A percentile compares a stretch with the other conserved stretches of the same genome.
Evolutionary conservation across 768 basidiomycete genomes (phyloP).

Genomic region (Lentinula boryana): DNA sequence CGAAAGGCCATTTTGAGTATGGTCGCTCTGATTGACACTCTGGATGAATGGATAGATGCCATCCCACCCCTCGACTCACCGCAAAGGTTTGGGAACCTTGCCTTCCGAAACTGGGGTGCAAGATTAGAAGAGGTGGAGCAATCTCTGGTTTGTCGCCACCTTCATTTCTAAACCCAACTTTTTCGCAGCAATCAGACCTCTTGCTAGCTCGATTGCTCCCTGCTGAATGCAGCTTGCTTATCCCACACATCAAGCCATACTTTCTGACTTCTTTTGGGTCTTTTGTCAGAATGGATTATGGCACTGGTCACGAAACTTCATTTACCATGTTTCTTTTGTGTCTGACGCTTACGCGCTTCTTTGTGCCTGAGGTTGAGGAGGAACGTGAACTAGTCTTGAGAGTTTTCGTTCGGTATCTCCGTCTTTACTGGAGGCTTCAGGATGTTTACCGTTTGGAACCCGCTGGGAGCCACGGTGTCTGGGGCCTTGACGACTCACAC

Average conservation of each 20-base stretch:
- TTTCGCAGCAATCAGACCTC: slow-evolving; percentile 42
- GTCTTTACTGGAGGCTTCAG: slow-evolving; percentile 80
- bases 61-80: slow-evolving; percentile 70
- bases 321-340: slow-evolving; percentile 76
- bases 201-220: slow-evolving; percentile 48
- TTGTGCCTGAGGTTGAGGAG: slow-evolving; percentile 50
- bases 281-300: slow-evolving; percentile 89
- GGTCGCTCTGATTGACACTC: slow-evolving; percentile 53
- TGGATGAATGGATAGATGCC: slow-evolving; percentile 73
- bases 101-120: slow-evolving; percentile 81
- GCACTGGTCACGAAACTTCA: slow-evolving; percentile 91
- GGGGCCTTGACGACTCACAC: slow-evolving; percentile 91
- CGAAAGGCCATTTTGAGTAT: slow-evolving; percentile 41
- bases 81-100: slow-evolving; percentile 89
- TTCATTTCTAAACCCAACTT: not conserved
- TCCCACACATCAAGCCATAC: slow-evolving; percentile 73
- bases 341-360: slow-evolving; percentile 63
- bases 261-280: slow-evolving; percentile 84
- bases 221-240: slow-evolving; percentile 30
- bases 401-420: slow-evolving; percentile 75
- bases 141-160: not conserved
- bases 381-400: slow-evolving; percentile 54
- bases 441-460: slow-evolving; percentile 89
- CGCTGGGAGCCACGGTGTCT: slow-evolving; percentile 96
- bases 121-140: slow-evolving; percentile 65